Evolutionary conservation across 208 protist species (phyloP).

Genomic region (Wallacemonas sp.): DNA sequence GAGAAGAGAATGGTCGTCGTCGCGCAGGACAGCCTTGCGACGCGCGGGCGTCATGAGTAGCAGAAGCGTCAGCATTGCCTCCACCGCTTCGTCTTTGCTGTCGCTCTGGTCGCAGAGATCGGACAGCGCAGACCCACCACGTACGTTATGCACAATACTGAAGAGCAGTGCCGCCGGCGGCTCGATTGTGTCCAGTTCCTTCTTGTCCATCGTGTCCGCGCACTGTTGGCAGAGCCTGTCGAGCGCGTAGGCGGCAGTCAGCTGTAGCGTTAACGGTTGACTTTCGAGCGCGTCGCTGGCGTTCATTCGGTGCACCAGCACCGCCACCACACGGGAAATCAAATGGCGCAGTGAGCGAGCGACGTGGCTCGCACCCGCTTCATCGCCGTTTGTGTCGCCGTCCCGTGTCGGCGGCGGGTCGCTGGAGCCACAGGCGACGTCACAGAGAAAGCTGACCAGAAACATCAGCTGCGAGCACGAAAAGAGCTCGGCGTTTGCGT

Average conservation of each 20-base stretch:
- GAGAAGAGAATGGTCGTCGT: constrained; percentile 26
- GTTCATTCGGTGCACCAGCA: constrained; percentile 19
- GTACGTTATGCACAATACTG: constrained; percentile 55
- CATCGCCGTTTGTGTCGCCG: neutral
- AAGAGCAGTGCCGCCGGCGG: constrained; percentile 51
- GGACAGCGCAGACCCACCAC: constrained; percentile 2
- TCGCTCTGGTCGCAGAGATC: constrained; percentile 31
- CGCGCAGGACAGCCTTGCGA: constrained; percentile 23
- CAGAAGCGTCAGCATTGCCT: constrained; percentile 45
- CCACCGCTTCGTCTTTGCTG: constrained; percentile 19
- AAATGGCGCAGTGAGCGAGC: neutral
- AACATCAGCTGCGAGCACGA: constrained; percentile 79
- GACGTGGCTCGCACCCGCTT: neutral
- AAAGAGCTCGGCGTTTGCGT: constrained; percentile 31
- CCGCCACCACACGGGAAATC: constrained; percentile 14
- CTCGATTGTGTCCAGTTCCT: constrained; percentile 20
- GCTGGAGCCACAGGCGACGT: constrained; percentile 33
- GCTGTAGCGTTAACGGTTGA: constrained; percentile 64
- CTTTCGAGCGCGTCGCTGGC: constrained; percentile 59
- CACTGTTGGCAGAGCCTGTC: constrained; percentile 27
- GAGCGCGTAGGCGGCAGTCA: constrained; percentile 62
- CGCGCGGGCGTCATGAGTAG: constrained; percentile 31
- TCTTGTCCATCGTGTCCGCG: constrained; percentile 15
- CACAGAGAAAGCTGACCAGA: constrained; percentile 67
- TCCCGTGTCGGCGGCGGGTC: too few species aligned